Conservation (phyloP, 2,329 filamentous ascomycete species). For the Fusarium redolens region DNA sequence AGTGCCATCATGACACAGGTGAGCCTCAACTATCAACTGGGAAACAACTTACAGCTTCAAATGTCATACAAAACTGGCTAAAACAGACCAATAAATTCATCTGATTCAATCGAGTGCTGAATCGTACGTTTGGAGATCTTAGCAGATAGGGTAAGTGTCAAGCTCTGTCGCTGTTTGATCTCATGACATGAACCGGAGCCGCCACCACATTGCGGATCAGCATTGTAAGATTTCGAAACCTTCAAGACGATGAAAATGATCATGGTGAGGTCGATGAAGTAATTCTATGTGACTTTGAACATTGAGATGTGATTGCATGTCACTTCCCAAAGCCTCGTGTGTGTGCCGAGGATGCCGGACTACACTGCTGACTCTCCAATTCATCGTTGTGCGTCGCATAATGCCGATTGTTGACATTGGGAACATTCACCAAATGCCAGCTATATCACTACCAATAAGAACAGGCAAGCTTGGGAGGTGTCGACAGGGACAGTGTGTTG, state of each 20-base stretch:
- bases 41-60: not conserved
- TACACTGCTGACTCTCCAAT: fast-evolving
- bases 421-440: fast-evolving
- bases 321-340: not conserved
- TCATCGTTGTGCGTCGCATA: not conserved
- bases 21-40: too few species aligned
- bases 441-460: not conserved
- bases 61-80: too few species aligned
- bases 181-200: not conserved
- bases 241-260: not conserved
- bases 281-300: fast-evolving
- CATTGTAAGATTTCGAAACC: not conserved
- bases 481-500: not conserved
- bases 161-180: not conserved
- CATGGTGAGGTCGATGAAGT: fast-evolving
- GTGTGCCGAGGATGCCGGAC: not conserved
- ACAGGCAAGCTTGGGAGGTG: not conserved
- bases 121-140: too few species aligned
- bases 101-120: not conserved
- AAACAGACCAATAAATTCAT: too few species aligned
- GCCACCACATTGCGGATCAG: not conserved
- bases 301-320: not conserved
- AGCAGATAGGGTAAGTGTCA: too few species aligned
- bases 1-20: not conserved
- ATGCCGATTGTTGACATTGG: not conserved